Percentiles rank a stretch among this genome's conserved stretches.
phyloP scores from a whole-genome alignment of 192 early-diverging fungal species.

The Lobosporangium transversale region DNA sequence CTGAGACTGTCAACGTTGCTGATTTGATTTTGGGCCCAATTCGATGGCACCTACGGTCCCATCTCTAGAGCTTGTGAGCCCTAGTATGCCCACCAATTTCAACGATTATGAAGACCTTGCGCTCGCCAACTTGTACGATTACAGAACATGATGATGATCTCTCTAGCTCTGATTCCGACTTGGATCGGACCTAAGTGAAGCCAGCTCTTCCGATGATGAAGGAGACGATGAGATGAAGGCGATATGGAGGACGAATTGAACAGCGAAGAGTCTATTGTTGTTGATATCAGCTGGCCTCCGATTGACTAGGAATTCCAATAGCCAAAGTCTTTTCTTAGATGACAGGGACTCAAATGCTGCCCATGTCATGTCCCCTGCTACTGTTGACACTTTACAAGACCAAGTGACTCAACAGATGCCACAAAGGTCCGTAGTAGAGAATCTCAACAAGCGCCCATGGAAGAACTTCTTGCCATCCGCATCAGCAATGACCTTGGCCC shows the following conservation, averaged over 20 bases:
- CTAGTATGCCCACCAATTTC: slow-evolving; percentile 8
- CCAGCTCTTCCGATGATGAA: slow-evolving; percentile 18
- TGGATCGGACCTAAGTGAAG: slow-evolving; percentile 23
- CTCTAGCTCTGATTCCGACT: slow-evolving; percentile 26
- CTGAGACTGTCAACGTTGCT: slow-evolving; percentile 45
- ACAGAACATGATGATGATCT: slow-evolving; percentile 16
- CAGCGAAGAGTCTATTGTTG: background rate
- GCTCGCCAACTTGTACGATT: slow-evolving; percentile 41
- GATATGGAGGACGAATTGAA: slow-evolving; percentile 10
- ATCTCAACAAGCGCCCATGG: slow-evolving; percentile 51
- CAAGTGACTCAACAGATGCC: background rate
- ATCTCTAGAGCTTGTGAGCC: slow-evolving; percentile 14
- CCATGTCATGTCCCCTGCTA: background rate
- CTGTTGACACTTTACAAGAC: background rate
- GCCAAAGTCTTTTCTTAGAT: background rate
- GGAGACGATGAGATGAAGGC: slow-evolving; percentile 16
- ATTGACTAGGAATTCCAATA: too few species aligned
- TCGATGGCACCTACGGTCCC: slow-evolving; percentile 32
- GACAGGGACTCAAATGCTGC: background rate
- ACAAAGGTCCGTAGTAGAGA: background rate
- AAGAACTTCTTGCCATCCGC: slow-evolving; percentile 33
- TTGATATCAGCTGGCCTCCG: too few species aligned
- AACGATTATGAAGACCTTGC: slow-evolving; percentile 35
- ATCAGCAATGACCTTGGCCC: slow-evolving; percentile 49
- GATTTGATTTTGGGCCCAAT: slow-evolving; percentile 45